phyloP scores from a whole-genome alignment of 2,329 filamentous ascomycete genomes.

The Neonectria sp. region DNA sequence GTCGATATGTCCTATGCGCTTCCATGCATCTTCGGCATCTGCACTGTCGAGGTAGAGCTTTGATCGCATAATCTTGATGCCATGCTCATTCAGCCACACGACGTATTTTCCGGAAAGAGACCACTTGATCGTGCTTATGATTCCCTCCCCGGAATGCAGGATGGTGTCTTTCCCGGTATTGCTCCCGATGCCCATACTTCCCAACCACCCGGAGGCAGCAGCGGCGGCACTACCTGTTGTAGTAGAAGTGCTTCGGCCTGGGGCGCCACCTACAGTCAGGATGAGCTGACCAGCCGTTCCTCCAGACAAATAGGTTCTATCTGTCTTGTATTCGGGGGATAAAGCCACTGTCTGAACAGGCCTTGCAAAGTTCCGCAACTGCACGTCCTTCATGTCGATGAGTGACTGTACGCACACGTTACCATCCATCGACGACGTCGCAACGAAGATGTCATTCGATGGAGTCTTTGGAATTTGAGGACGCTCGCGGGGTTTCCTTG shows the following conservation, averaged over 20 bases:
- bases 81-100: slow-evolving; percentile 95
- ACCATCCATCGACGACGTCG: slow-evolving; percentile 94
- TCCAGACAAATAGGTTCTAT: slow-evolving; percentile 91
- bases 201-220: slow-evolving; percentile 90
- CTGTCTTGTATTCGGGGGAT: slow-evolving; percentile 94
- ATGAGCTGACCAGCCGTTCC: slow-evolving; percentile 91
- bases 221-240: slow-evolving; percentile 88
- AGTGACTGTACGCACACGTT: slow-evolving; percentile 94
- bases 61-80: slow-evolving; percentile 97
- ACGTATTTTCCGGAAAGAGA: slow-evolving; percentile 93
- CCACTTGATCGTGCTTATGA: slow-evolving; percentile 94
- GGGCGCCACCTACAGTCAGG: slow-evolving; percentile 84
- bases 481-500: slow-evolving; percentile 67
- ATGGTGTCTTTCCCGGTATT: slow-evolving; percentile 88
- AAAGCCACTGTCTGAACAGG: slow-evolving; percentile 93
- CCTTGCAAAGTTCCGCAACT: slow-evolving; percentile 91
- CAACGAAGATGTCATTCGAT: slow-evolving; percentile 93
- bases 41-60: slow-evolving; percentile 84
- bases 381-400: slow-evolving; percentile 89
- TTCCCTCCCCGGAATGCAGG: slow-evolving; percentile 92
- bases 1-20: slow-evolving; percentile 92
- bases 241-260: slow-evolving; percentile 88
- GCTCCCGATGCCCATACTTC: slow-evolving; percentile 84
- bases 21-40: slow-evolving; percentile 91
- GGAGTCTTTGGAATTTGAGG: slow-evolving; percentile 78